Base-by-base conservation (phyloP, 352 stramenopile genomes). In the Pythium periplocum region DNA sequence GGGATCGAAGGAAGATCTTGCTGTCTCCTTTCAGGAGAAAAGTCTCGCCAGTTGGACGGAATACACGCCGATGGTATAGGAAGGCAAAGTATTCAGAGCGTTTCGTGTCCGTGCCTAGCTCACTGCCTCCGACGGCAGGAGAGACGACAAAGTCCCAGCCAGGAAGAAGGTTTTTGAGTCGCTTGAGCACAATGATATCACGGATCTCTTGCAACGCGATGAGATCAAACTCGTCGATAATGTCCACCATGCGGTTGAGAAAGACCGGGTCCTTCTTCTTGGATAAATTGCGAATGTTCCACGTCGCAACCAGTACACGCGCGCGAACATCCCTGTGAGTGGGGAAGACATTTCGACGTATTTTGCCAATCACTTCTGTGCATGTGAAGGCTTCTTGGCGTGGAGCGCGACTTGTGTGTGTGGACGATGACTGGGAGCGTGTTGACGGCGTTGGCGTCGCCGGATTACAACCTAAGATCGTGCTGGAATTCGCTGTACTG, bases 221-320 rank as follows among this genome's bases (percentile, higher is more conserved):
- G 48, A 89, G 35, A 48, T 91, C 78, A n/a, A 87, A 91, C 44
- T 83, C 65, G 11, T 62, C 38, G 30, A 88, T 51, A 38, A 83
- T 51, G 1, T 71, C 64, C 2, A 62, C 62, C 31, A 91, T 84
- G n/a, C 70, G 68, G 17, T 78, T 26, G 3, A 87, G 46, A 3
- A 71, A 54, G 35, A 53, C 50, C 8, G 61, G 57, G 4, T 79
- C 65, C 38, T 77, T 74, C n/a, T 51, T 58, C 31, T 65, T 69
- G 2, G 78, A 88, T 54, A 88, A 57, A 45, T 87, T 86, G 63
- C 75, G 74, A n/a, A 91, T 77, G 33, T 91, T 91, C 75, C 74
- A 88, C 51, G 75, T 86, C 0, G 72, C 80, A 5, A 87, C 52
- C 37, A 90, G 55, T 17, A 90, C 30, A 26, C 60, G 58, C 31